Conservation (phyloP, 2,329 filamentous ascomycete species). For the Tolypocladium tropicale region DNA sequence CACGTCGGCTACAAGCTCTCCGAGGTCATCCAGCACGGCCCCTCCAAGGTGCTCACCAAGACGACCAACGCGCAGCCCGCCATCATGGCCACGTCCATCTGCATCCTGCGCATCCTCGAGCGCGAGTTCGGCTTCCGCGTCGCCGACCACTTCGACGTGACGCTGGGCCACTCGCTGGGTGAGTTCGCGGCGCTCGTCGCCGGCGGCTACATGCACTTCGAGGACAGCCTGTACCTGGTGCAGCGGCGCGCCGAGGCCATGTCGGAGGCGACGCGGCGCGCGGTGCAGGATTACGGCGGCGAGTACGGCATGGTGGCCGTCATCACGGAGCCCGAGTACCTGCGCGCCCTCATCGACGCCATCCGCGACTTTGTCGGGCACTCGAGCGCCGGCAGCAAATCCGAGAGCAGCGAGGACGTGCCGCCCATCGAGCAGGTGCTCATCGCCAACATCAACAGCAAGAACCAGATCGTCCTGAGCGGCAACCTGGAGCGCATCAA, state of each 20-base stretch:
- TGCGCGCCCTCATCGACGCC: slow-evolving; percentile 57
- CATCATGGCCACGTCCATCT: slow-evolving; percentile 88
- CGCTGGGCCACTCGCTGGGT: slow-evolving; percentile 81
- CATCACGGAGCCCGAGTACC: slow-evolving; percentile 73
- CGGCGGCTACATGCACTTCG: slow-evolving; percentile 67
- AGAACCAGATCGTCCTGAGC: slow-evolving; percentile 91
- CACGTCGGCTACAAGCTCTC: slow-evolving; percentile 67
- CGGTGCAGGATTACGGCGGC: slow-evolving; percentile 57
- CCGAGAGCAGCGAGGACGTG: slow-evolving; percentile 55
- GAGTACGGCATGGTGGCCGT: slow-evolving; percentile 93
- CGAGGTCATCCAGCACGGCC: slow-evolving; percentile 67
- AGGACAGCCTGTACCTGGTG: slow-evolving; percentile 69
- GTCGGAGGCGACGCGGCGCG: slow-evolving; percentile 62
- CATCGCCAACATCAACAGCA: slow-evolving; percentile 90
- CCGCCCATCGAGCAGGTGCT: slow-evolving; percentile 77
- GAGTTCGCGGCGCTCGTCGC: slow-evolving; percentile 89
- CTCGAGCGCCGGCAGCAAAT: slow-evolving; percentile 52
- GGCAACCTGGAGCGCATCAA: slow-evolving; percentile 77
- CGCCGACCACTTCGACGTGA: slow-evolving; percentile 63
- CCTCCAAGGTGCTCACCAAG: slow-evolving; percentile 64
- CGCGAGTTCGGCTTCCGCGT: slow-evolving; percentile 71
- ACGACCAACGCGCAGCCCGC: slow-evolving; percentile 88
- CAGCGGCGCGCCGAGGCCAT: slow-evolving; percentile 72
- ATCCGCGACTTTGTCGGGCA: slow-evolving; percentile 73
- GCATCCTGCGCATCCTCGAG: slow-evolving; percentile 82